Conservation (phyloP, 441 rosid species). For the Populus trichocarpa region DNA sequence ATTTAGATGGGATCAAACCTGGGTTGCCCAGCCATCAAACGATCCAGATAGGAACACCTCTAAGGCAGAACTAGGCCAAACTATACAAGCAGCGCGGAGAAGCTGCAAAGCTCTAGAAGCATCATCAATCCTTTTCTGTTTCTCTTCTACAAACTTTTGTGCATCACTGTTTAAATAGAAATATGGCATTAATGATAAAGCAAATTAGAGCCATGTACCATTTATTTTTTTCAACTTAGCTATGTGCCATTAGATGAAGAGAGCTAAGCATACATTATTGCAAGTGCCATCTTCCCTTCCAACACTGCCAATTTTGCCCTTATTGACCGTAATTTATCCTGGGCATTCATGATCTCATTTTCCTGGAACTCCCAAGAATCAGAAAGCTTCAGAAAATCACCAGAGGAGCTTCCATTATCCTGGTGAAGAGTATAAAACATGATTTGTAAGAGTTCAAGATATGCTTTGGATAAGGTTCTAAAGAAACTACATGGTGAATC, state of each 20-base stretch:
- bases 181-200: neutral
- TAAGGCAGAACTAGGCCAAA: constrained; percentile 79
- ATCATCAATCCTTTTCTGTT: constrained; percentile 63
- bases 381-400: constrained; percentile 46
- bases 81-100: constrained; percentile 60
- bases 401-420: constrained; percentile 36
- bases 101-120: constrained; percentile 57
- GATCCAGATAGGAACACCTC: constrained; percentile 84
- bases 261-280: constrained; percentile 46
- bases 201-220: neutral
- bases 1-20: constrained; percentile 46
- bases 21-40: constrained; percentile 85
- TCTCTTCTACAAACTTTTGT: constrained; percentile 59
- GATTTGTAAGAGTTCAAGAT: constrained; percentile 5
- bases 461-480: neutral
- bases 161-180: constrained; percentile 47
- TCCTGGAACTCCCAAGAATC: constrained; percentile 87
- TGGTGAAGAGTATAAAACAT: constrained; percentile 16
- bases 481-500: neutral
- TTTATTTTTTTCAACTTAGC: neutral
- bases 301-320: constrained; percentile 72
- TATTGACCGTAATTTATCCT: constrained; percentile 57
- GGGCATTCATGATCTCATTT: constrained; percentile 65
- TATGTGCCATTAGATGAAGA: constrained; percentile 4
- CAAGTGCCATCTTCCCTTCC: constrained; percentile 86